Conservation (phyloP, 345 rosid species). For the Pugionium dolabratum region DNA sequence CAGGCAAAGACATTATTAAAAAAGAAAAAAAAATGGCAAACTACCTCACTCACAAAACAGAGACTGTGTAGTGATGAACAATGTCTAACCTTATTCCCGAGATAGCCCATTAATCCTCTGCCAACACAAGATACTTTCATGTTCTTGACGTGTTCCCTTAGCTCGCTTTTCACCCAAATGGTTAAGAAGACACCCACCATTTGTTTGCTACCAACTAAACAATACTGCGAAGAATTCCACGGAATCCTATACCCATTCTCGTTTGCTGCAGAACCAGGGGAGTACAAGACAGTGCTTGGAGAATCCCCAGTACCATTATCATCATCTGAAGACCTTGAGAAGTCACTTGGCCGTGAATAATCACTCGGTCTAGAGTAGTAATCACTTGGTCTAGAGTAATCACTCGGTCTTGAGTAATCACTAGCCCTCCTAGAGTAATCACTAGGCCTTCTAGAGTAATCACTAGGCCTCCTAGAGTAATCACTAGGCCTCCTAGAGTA, state of each 20-base stretch:
- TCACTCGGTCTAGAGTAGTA: constrained; percentile 82
- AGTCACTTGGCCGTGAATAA: constrained; percentile 90
- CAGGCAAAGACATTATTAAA: constrained; percentile 13
- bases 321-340: constrained; percentile 94
- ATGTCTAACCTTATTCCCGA: constrained; percentile 81
- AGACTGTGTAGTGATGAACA: not conserved
- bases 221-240: constrained; percentile 74
- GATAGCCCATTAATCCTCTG: constrained; percentile 98
- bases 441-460: constrained; percentile 72
- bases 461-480: constrained; percentile 50
- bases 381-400: constrained; percentile 43
- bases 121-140: constrained; percentile 98
- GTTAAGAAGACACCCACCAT: constrained; percentile 98
- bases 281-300: constrained; percentile 84
- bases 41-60: constrained; percentile 8
- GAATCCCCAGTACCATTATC: constrained; percentile 89
- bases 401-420: constrained; percentile 61
- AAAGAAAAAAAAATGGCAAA: not conserved
- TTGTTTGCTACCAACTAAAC: constrained; percentile 89
- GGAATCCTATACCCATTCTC: constrained; percentile 73
- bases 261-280: constrained; percentile 66
- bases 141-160: constrained; percentile 84
- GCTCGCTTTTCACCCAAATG: constrained; percentile 88
- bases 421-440: constrained; percentile 82
- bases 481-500: constrained; percentile 85